phyloP scores from a whole-genome alignment of 2,329 filamentous ascomycete species.

The Colletotrichum destructivum region DNA sequence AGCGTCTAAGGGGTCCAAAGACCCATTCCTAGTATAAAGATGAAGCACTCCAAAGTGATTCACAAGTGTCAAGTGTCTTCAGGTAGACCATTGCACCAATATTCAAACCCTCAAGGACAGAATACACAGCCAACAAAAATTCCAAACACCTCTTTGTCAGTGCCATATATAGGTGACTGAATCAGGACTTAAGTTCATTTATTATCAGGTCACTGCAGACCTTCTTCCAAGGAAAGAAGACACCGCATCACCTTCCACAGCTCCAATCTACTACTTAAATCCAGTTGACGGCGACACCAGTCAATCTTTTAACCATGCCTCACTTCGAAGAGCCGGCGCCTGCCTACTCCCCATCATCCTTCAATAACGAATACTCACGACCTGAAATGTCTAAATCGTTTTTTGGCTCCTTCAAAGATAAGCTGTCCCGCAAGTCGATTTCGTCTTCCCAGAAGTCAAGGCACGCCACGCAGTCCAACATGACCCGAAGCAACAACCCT shows the following conservation, averaged over 20 bases:
- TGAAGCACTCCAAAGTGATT: neutral
- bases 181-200: neutral
- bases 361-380: neutral
- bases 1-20: no score
- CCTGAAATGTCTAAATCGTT: slow-evolving; percentile 46
- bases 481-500: slow-evolving; percentile 40
- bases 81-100: neutral
- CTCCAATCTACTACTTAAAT: slow-evolving; percentile 20
- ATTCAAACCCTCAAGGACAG: neutral
- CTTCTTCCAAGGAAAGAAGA: slow-evolving; percentile 13
- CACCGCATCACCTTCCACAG: neutral
- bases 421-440: slow-evolving; percentile 49
- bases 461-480: slow-evolving; percentile 36
- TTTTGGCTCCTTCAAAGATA: slow-evolving; percentile 53
- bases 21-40: neutral
- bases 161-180: neutral
- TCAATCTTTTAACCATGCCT: slow-evolving; percentile 27
- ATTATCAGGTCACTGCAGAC: neutral
- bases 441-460: slow-evolving; percentile 35
- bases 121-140: neutral
- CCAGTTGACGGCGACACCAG: slow-evolving; percentile 3
- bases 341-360: neutral
- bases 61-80: neutral
- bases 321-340: slow-evolving; percentile 16
- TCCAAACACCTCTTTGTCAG: slow-evolving; percentile 2